phyloP scores from a whole-genome alignment of 306 rosid species.

The Dalbergia cultrata region DNA sequence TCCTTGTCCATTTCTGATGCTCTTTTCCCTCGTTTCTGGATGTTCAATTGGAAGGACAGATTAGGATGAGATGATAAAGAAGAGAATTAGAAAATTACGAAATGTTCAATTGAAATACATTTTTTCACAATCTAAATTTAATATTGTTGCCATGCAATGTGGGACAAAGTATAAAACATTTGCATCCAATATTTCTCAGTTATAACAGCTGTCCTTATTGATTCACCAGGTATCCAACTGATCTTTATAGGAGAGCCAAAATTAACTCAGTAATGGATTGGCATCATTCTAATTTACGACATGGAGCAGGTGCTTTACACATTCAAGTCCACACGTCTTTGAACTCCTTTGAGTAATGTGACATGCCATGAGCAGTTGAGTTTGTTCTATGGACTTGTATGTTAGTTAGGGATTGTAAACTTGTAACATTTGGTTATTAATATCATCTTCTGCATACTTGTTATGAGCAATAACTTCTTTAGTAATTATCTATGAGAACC shows the following conservation, averaged over 20 bases:
- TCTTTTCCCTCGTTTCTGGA: conserved; percentile 1
- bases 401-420: conserved; percentile 8
- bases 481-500: background rate
- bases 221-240: conserved; percentile 78
- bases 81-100: conserved; percentile 3
- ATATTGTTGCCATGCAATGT: background rate
- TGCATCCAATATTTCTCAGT: background rate
- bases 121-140: conserved; percentile 23
- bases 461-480: background rate
- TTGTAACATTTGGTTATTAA: background rate
- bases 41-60: background rate
- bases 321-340: conserved; percentile 8
- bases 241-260: conserved; percentile 74
- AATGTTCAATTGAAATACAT: background rate
- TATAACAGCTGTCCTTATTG: conserved; percentile 32
- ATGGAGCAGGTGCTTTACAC: conserved; percentile 68
- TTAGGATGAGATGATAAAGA: conserved; percentile 12
- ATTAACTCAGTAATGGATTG: conserved; percentile 83
- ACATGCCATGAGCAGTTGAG: background rate
- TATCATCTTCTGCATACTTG: conserved; percentile 10
- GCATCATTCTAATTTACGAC: conserved; percentile 91
- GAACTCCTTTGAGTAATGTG: conserved; percentile 19
- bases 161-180: background rate
- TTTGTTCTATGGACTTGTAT: conserved; percentile 1
- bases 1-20: conserved; percentile 17